These are phyloP conservation scores for Leavenworthia alabamica DNA, from an alignment of 345 rosid species.

Conservation along the genomic window DNA sequence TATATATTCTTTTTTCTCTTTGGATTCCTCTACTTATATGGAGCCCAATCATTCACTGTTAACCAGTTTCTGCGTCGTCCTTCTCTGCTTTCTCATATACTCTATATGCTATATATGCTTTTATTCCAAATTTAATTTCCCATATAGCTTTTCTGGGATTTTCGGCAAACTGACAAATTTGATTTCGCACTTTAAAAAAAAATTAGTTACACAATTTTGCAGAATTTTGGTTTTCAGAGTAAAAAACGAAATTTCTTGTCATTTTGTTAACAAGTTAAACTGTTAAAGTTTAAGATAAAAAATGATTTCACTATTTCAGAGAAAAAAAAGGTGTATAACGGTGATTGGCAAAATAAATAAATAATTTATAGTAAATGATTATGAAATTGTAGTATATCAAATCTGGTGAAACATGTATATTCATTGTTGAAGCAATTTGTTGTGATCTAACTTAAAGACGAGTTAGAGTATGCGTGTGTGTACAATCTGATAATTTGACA, in stretches of 20 bases:
- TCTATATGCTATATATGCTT: too few relatives aligned
- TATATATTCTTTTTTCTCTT: slow-evolving; percentile 22
- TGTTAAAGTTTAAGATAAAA: neutral
- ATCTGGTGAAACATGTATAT: neutral
- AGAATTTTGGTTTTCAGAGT: neutral
- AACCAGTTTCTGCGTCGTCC: neutral
- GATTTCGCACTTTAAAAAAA: neutral
- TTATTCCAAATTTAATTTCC: neutral
- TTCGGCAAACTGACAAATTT: neutral
- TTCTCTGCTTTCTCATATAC: too few relatives aligned
- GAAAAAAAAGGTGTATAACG: too few relatives aligned
- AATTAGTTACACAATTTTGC: neutral
- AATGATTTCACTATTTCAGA: neutral
- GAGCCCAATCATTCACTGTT: slow-evolving; percentile 11
- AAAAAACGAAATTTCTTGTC: neutral
- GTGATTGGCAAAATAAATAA: too few relatives aligned
- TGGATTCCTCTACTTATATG: neutral
- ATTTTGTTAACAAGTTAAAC: neutral
- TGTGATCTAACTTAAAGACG: neutral
- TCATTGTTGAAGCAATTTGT: neutral
- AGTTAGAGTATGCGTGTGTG: neutral
- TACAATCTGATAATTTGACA: slow-evolving; percentile 13
- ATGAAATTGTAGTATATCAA: neutral
- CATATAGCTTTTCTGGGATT: neutral
- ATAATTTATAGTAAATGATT: neutral